Conservation (phyloP, 371 early-diverging fungal species). For the Vairimorpha ceranae region DNA sequence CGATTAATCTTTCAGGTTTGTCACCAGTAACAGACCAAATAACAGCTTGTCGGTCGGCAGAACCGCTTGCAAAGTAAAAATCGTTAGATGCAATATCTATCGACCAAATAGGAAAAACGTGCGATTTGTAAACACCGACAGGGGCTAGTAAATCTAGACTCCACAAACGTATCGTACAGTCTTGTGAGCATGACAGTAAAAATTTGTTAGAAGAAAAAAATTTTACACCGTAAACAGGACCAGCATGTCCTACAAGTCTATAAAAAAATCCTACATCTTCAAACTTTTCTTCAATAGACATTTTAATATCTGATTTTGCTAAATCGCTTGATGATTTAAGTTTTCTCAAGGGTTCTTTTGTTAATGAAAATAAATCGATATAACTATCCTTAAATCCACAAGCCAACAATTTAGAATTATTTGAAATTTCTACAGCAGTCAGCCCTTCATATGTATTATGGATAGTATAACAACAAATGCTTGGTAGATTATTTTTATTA, state of each 20-base stretch:
- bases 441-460: conserved; percentile 76
- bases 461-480: conserved; percentile 88
- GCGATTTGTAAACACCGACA: conserved; percentile 84
- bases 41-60: conserved; percentile 85
- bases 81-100: conserved; percentile 78
- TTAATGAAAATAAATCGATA: conserved; percentile 62
- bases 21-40: conserved; percentile 89
- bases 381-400: conserved; percentile 61
- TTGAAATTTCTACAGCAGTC: conserved; percentile 58
- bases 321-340: conserved; percentile 57
- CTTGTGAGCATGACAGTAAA: conserved; percentile 83
- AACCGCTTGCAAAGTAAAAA: conserved; percentile 88
- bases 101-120: conserved; percentile 94
- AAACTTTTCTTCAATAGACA: conserved; percentile 53
- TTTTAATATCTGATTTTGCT: conserved; percentile 55
- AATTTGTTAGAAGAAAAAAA: conserved; percentile 79
- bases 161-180: conserved; percentile 90
- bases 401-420: conserved; percentile 58
- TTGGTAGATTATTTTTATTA: conserved; percentile 72
- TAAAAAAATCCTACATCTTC: conserved; percentile 61
- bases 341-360: conserved; percentile 55
- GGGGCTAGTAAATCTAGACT: conserved; percentile 76
- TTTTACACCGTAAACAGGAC: conserved; percentile 81
- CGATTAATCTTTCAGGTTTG: conserved; percentile 87
- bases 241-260: conserved; percentile 81